Evolutionary conservation across 2,329 filamentous ascomycete species (phyloP), one percentile per base, ranked within the genome.

Genomic region (Fusarium begoniae): DNA sequence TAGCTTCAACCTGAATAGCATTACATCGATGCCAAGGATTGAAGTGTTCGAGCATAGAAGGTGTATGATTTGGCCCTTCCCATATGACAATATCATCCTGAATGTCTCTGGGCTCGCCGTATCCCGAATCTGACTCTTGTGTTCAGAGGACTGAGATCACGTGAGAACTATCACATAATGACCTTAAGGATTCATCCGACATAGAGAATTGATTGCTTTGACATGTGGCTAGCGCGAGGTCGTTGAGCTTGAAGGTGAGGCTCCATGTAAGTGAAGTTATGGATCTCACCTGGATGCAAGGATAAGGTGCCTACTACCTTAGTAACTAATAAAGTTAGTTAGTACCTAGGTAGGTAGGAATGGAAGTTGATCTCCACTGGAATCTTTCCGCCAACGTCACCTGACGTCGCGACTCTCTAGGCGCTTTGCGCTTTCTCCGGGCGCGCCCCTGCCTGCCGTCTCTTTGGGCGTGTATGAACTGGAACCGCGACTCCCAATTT

Each of bases 351-450:
- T 28, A 28, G 18, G 26, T 48, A 15, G 45, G 45, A 48, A 48
- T 28, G 30, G n/a, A 40, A 40, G 48, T 63, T 69, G 66, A 47
- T 61, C 24, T 65, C 40, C 28, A 65, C 58, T 22, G 12, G 40
- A 37, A 54, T 20, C 22, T 26, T 53, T 63, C 61, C 60, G 40
- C 54, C 65, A 67, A 64, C 59, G 73, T 79, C 77, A 79, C 77
- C 77, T 79, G 77, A 79, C 70, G 71, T 70, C 77, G 76, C 77
- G 77, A 78, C 60, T 75, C 51, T 66, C 61, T 58, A 69, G 55
- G 56, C 72, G 63, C 72, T 66, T 74, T 53, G 58, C 54, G 48
- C 59, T 53, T 63, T 63, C 59, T 41, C 66, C 38, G 58, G 37
- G 56, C 72, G 67, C 64, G 66, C 60, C 43, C 65, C 68, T 28